Evolutionary conservation across 352 stramenopile genomes (phyloP), one percentile per base, ranked within the genome.

Genomic region (Phytopythium delawarense): DNA sequence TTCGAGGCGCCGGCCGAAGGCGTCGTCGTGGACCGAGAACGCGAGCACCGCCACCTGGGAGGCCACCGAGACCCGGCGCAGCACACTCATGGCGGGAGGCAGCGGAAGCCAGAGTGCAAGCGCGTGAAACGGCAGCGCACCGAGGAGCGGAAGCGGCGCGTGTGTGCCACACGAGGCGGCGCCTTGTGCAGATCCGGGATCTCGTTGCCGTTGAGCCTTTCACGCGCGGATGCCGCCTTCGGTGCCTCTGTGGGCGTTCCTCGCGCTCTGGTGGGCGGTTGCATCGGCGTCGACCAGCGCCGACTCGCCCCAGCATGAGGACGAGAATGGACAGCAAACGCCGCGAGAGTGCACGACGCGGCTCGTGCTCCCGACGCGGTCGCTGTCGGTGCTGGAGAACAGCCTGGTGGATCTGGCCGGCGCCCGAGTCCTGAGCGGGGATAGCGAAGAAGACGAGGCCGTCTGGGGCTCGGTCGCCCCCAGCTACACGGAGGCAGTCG

Each of bases 41-140:
- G 37, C 52, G 16, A 68, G 46, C 35, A 69, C n/a, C 11, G 34
- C 34, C 35, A 56, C 40, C 16, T 52, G 30, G 32, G 35, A 58
- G 30, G 51, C 67, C 62, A 69, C 50, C 34, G 53, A 59, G 13
- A 46, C 53, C n/a, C 34, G 35, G 32, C 53, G 53, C 12, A 59
- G 35, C 53, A 46, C 35, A 23, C 35, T 59, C 53, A 59, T 59
- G 53, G 13, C 18, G 51, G 4, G 20, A 13, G 20, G 20, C 5
- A 6, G 35, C 8, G 7, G 35, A 40, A 40, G 35, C 7, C 35
- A 40, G 35, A 40, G 35, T 15, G 35, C 35, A 0, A 40, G 35
- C 35, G 35, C 8, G 35, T 40, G 50, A 56, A 56, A 56, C 50
- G 9, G 12, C 50, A 34, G 50, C 50, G 12, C 20, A 25, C 7